These are phyloP conservation scores for Boletus sp. DNA, from an alignment of 1,284 basidiomycete genomes.

Conservation along the genomic window DNA sequence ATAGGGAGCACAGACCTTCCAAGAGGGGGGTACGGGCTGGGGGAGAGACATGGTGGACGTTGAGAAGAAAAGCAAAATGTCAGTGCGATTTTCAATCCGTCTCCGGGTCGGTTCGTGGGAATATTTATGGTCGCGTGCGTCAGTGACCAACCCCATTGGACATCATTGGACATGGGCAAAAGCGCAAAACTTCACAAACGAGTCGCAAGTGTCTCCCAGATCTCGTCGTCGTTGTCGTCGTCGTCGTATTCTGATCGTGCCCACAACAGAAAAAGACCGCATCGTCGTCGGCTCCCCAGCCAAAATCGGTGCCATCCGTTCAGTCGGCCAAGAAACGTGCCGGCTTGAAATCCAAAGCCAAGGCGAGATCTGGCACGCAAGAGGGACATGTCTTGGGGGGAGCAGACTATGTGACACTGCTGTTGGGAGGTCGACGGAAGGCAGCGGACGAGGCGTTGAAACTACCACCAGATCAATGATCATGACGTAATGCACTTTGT, in stretches of 20 bases:
- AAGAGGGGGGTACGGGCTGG: slow-evolving; percentile 88
- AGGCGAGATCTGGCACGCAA: slow-evolving; percentile 33
- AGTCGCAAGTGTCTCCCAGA: slow-evolving; percentile 26
- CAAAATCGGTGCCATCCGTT: slow-evolving; percentile 8
- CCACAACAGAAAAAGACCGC: slow-evolving; percentile 31
- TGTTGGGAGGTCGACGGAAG: slow-evolving; percentile 65
- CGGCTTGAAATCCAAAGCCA: slow-evolving; percentile 40
- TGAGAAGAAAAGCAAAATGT: slow-evolving; percentile 4
- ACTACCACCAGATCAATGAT: slow-evolving; percentile 37
- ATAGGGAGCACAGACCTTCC: slow-evolving; percentile 61
- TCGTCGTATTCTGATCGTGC: neutral
- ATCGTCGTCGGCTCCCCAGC: neutral
- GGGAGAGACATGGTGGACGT: slow-evolving; percentile 68
- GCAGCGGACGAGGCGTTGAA: slow-evolving; percentile 62
- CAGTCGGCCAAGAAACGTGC: slow-evolving; percentile 41
- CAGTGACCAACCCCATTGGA: neutral
- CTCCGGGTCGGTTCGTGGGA: slow-evolving; percentile 33
- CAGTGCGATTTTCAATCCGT: slow-evolving; percentile 13
- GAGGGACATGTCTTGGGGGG: slow-evolving; percentile 57
- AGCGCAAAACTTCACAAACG: slow-evolving; percentile 44
- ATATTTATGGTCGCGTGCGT: slow-evolving; percentile 5
- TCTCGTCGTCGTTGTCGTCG: too few species aligned
- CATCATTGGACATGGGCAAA: slow-evolving; percentile 32
- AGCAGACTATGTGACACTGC: slow-evolving; percentile 68
- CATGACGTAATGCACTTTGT: slow-evolving; percentile 16